Evolutionary conservation across 768 basidiomycete genomes (phyloP).

Genomic region (Cubamyces lactineus): DNA sequence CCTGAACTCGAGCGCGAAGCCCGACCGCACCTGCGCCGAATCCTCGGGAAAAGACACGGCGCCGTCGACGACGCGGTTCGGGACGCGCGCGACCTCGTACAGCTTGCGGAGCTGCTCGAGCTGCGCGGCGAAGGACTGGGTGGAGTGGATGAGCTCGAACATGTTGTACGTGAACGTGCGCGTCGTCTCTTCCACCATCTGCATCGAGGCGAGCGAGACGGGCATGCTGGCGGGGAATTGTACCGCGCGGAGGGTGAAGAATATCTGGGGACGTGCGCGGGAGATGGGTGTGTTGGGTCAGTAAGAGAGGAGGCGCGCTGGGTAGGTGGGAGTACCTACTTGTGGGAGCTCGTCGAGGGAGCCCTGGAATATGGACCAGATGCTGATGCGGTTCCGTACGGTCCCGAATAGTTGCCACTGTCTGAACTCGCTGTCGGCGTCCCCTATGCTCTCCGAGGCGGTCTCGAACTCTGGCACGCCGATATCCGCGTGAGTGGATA

Average conservation of each 20-base stretch:
- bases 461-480: slow-evolving; percentile 36
- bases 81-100: slow-evolving; percentile 19
- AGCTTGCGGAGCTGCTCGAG: slow-evolving; percentile 21
- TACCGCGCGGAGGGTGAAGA: slow-evolving; percentile 28
- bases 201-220: slow-evolving; percentile 33
- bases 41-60: slow-evolving; percentile 15
- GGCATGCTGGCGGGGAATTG: slow-evolving; percentile 28
- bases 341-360: slow-evolving; percentile 37
- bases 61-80: slow-evolving; percentile 10
- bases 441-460: slow-evolving; percentile 37
- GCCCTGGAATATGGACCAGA: slow-evolving; percentile 50
- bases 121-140: background rate
- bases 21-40: slow-evolving; percentile 38
- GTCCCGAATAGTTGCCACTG: slow-evolving; percentile 40
- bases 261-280: background rate
- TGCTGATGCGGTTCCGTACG: slow-evolving; percentile 32
- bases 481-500: background rate
- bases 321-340: background rate
- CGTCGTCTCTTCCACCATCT: slow-evolving; percentile 36
- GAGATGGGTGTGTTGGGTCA: too few relatives aligned
- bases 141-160: slow-evolving; percentile 20
- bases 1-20: slow-evolving; percentile 63
- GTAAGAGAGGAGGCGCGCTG: background rate
- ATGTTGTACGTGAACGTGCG: slow-evolving; percentile 19
- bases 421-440: slow-evolving; percentile 42